phyloP scores from a whole-genome alignment of 305 asterid species.

The Euphrasia arctica region DNA sequence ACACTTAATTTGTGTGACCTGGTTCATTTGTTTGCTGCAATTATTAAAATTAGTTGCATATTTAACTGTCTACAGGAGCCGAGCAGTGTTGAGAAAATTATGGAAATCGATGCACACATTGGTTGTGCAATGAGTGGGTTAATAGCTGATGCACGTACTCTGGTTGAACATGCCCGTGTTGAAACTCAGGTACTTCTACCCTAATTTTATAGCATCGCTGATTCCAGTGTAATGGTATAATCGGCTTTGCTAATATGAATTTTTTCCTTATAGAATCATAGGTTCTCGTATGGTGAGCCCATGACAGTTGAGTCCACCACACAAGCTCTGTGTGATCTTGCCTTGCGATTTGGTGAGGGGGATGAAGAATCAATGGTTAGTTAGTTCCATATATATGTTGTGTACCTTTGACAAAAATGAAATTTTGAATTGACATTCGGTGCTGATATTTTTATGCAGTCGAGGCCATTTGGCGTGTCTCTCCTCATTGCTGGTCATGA shows the following conservation, averaged over 20 bases:
- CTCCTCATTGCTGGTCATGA: conserved; percentile 99
- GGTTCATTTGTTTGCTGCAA: background rate
- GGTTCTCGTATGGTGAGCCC: conserved; percentile 97
- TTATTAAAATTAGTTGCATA: background rate
- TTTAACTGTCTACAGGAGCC: conserved; percentile 64
- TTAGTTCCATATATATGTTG: no score
- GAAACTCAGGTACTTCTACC: conserved; percentile 72
- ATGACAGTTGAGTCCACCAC: conserved; percentile 99
- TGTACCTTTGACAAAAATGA: conserved; percentile 11
- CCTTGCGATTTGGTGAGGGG: conserved; percentile 96
- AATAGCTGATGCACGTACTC: conserved; percentile 92
- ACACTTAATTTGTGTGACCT: no score
- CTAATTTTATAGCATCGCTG: background rate
- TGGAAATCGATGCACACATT: conserved; percentile 94
- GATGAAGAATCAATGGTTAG: conserved; percentile 98
- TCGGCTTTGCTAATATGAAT: conserved; percentile 10
- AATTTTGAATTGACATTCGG: background rate
- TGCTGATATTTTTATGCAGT: conserved; percentile 45
- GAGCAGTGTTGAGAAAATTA: conserved; percentile 94
- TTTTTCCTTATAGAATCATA: conserved; percentile 61
- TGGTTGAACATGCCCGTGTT: conserved; percentile 95
- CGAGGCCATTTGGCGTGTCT: conserved; percentile 97
- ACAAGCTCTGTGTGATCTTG: conserved; percentile 98
- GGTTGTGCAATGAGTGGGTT: conserved; percentile 99
- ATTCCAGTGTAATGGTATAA: background rate